These are phyloP conservation scores for Suillus subluteus DNA, from an alignment of 768 basidiomycete species.

Conservation along the genomic window DNA sequence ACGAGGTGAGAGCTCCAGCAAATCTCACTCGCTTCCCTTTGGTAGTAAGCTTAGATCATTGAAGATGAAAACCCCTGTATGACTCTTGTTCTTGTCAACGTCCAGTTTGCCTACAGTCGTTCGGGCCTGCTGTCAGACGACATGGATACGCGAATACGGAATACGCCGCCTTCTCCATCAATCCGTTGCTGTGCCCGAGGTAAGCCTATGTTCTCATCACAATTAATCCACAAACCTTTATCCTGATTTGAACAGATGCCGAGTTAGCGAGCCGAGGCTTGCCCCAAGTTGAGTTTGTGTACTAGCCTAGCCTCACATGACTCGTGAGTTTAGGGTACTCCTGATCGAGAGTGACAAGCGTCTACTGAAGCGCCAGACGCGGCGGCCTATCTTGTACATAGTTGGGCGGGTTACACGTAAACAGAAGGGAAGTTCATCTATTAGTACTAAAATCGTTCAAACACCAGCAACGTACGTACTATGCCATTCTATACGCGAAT, in stretches of 20 bases:
- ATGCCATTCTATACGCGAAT: background rate
- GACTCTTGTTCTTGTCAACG: background rate
- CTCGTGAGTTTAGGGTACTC: background rate
- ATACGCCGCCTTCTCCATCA: background rate
- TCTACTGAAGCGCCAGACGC: background rate
- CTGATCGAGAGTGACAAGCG: slow-evolving; percentile 1
- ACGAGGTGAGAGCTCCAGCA: background rate
- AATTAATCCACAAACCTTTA: background rate
- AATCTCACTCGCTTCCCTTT: background rate
- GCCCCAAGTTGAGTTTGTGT: background rate
- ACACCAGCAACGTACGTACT: slow-evolving; percentile 1
- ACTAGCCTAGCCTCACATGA: background rate
- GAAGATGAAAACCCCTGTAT: background rate
- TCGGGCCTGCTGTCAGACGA: background rate
- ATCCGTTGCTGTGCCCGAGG: slow-evolving; percentile 4
- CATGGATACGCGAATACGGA: slow-evolving; percentile 1
- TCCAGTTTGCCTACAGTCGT: background rate
- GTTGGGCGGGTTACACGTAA: background rate
- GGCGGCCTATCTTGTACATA: background rate
- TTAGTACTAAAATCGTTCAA: background rate
- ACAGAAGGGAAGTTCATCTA: background rate
- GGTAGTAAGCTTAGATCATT: background rate
- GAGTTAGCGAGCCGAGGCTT: slow-evolving; percentile 1
- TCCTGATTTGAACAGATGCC: background rate
- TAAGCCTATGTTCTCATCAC: slow-evolving; percentile 2